A percentile compares a stretch with the other conserved stretches of the same genome.
Conservation (phyloP, 306 rosid genomes). For the Acmispon strigosus region DNA sequence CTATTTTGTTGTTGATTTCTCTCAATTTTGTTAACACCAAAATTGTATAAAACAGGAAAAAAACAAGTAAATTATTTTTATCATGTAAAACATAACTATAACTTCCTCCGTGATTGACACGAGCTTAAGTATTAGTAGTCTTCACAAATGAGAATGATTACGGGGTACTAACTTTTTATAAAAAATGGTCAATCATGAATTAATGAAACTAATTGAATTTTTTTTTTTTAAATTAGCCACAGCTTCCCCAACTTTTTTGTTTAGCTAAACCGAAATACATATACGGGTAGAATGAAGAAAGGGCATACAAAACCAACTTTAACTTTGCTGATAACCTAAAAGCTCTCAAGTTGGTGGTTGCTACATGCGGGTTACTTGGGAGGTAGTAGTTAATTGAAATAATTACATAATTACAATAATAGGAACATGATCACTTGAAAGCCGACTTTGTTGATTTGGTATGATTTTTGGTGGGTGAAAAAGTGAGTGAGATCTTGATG, state of each 20-base stretch:
- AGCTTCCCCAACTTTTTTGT: not conserved
- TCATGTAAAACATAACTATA: no score
- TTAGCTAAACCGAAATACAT: not conserved
- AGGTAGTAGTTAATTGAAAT: not conserved
- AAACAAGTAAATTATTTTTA: no score
- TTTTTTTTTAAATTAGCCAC: no score
- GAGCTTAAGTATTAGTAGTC: no score
- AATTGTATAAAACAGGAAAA: no score
- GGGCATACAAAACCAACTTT: not conserved
- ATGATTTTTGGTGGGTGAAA: slow-evolving; percentile 23
- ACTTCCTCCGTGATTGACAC: no score
- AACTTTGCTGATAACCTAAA: not conserved
- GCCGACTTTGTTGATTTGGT: slow-evolving; percentile 41
- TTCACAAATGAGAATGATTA: no score
- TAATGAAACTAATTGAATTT: no score
- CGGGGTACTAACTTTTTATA: no score
- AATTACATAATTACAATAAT: slow-evolving; percentile 27
- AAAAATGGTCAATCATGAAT: no score
- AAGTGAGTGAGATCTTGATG: slow-evolving; percentile 32
- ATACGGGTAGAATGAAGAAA: not conserved
- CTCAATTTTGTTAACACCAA: no score
- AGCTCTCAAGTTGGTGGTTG: not conserved
- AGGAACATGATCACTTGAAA: slow-evolving; percentile 43
- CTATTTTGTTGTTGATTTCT: no score
- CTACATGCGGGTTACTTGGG: not conserved